These are phyloP conservation scores for Ormosia emarginata DNA, from an alignment of 306 rosid species.

Conservation along the genomic window DNA sequence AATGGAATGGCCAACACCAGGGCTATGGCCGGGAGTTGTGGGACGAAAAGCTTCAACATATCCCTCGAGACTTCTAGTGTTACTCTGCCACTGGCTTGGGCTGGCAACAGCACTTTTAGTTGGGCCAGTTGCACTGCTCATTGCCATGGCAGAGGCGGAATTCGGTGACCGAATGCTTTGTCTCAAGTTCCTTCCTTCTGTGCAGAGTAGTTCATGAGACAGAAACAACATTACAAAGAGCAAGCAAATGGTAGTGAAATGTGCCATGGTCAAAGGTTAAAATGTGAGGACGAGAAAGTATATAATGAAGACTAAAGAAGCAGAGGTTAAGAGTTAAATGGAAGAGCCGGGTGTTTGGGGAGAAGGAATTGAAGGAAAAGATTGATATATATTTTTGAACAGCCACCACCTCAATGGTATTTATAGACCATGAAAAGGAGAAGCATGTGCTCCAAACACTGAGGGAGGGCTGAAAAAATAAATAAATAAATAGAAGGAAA, in stretches of 20 bases:
- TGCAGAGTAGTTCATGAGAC: constrained; percentile 33
- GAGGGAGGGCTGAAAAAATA: constrained; percentile 14
- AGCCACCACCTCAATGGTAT: not conserved
- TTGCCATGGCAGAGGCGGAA: not conserved
- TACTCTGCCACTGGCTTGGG: constrained; percentile 14
- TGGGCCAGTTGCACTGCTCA: not conserved
- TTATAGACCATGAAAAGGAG: constrained; percentile 26
- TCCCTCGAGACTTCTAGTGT: not conserved
- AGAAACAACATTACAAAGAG: constrained; percentile 42
- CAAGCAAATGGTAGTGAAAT: constrained; percentile 37
- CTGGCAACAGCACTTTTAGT: constrained; percentile 10
- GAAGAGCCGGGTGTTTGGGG: not conserved
- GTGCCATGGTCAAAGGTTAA: constrained; percentile 39
- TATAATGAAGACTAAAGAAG: not conserved
- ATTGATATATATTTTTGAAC: constrained; percentile 17
- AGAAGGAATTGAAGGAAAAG: not conserved
- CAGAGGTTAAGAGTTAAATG: not conserved
- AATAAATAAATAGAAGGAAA: not conserved
- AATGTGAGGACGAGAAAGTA: not conserved
- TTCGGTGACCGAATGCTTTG: not conserved
- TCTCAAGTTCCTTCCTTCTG: constrained; percentile 56
- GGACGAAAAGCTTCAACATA: constrained; percentile 68
- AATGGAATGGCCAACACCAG: constrained; percentile 78
- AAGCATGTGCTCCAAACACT: constrained; percentile 38
- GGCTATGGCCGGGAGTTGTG: constrained; percentile 74